Evolutionary conservation across 1,139 yeast genomes (phyloP), one percentile per base, ranked within the genome.

Genomic region (Saccharomyces uvarum): DNA sequence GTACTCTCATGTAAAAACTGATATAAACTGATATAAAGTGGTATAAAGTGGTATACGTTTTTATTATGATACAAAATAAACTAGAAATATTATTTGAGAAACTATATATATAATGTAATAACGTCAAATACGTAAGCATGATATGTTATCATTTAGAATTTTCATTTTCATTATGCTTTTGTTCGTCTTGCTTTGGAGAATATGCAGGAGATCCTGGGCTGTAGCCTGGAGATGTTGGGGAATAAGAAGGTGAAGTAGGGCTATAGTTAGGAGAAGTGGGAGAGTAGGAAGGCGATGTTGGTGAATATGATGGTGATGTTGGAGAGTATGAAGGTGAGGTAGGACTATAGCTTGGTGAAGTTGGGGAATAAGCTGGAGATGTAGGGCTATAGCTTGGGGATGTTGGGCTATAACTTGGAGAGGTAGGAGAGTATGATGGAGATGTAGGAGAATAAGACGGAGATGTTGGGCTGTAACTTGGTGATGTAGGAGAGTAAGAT

Each of bases 281-380:
- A 62, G 59, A 88, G 86, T 29, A 83, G 73, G 67, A 59, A 53
- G 85, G 80, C 2, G 78, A 73, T 1, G 80, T 74, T 48, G 87
- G 87, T 5, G 81, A 75, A 67, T 80, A 81, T 6, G 66, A 58
- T 54, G 85, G 80, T 2, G 79, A 73, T 0, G 80, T 74, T 48
- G 87, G 87, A 6, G 81, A 75, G 67, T 80, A 81, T 8, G 69
- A 67, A 55, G 88, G 87, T 1, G 86, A 78, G 55, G 79, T 83
- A 58, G 73, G 75, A 63, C 59, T 88, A 88, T 24, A 83, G 75
- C 70, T 61, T 56, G 84, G 84, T 2, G 83, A 79, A 0, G 84
- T 81, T 55, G 86, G 86, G 0, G 78, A 74, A 67, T 82, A 83
- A 11, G 72, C 67, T 54, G 89, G 87, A 2, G 86, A 79, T 0